Conservation (phyloP, 768 basidiomycete species). For the Rhizopogon salebrosus region DNA sequence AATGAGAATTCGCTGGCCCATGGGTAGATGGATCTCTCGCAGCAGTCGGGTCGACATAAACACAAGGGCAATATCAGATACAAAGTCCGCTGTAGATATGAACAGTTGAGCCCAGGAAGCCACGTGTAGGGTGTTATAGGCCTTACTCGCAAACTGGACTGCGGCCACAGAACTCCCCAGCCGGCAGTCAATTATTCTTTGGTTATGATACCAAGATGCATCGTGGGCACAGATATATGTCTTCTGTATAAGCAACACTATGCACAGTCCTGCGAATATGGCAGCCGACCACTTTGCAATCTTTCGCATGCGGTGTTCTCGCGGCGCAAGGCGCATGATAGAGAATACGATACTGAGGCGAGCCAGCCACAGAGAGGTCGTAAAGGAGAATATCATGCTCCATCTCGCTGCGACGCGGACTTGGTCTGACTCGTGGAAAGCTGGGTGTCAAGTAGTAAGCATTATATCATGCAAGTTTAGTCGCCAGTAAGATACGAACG, state of each 20-base stretch:
- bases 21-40: constrained; percentile 5
- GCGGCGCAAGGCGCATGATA: constrained; percentile 3
- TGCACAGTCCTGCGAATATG: constrained; percentile 9
- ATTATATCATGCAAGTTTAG: background rate
- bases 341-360: constrained; percentile 16
- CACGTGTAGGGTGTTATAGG: background rate
- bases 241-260: constrained; percentile 2
- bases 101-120: background rate
- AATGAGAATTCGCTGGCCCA: constrained; percentile 8
- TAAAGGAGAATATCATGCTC: background rate
- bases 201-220: constrained; percentile 6
- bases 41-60: constrained; percentile 1
- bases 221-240: constrained; percentile 9
- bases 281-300: background rate
- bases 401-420: background rate
- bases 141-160: background rate
- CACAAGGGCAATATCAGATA: constrained; percentile 1
- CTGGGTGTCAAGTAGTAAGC: background rate
- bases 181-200: background rate
- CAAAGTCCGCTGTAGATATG: background rate
- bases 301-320: background rate
- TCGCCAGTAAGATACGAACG: background rate
- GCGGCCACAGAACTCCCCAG: background rate
- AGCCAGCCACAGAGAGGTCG: constrained; percentile 2
- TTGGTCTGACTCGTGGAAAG: background rate